Evolutionary conservation across 108 stramenopile species (phyloP), one percentile per base, ranked within the genome.

Genomic region (Ochromonas danica): DNA sequence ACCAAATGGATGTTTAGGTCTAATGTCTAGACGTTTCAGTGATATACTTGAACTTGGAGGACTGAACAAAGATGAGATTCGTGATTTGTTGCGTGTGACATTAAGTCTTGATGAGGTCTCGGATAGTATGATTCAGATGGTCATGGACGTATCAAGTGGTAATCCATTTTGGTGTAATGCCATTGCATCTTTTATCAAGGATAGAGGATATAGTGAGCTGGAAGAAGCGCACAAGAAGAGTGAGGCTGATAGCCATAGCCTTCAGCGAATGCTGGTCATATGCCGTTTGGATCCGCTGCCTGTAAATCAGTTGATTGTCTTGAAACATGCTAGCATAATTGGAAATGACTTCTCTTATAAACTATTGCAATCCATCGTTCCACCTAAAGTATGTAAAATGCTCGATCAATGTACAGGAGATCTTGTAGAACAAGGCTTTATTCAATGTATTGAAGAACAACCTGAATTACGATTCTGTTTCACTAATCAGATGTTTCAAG

Each of bases 121-220:
- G 17, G 10, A 67, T 10, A 25, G 25, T 10, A 10, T 67, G 10
- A 33, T 67, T 33, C 17, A 36, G 3, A 3, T 67, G 63, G 63
- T 67, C 30, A 31, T 67, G 63, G 63, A 67, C 25, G 63, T 67
- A 6, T 31, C 63, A 28, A 14, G 14, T 14, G 63, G 63, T 25
- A 67, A 67, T 36, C 14, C 63, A 6, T 67, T 14, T 36, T 67
- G 63, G 63, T 22, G 17, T 6, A 67, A 67, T 6, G 63, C 63
- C 31, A 67, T 67, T 6, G 63, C 63, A 36, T 14, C 27, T 36
- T 67, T 67, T 25, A 67, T 67, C 63, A 67, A 67, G 25, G 63
- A 67, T 14, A 28, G 63, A 35, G 63, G 63, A 14, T 6, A 35
- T 6, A 67, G 25, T 28, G 63, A 67, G 63, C 35, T 67, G 17